Evolutionary conservation across 2,329 filamentous ascomycete species (phyloP), one percentile per base, ranked within the genome.

Genomic region (Phaeosphaeria sp.): DNA sequence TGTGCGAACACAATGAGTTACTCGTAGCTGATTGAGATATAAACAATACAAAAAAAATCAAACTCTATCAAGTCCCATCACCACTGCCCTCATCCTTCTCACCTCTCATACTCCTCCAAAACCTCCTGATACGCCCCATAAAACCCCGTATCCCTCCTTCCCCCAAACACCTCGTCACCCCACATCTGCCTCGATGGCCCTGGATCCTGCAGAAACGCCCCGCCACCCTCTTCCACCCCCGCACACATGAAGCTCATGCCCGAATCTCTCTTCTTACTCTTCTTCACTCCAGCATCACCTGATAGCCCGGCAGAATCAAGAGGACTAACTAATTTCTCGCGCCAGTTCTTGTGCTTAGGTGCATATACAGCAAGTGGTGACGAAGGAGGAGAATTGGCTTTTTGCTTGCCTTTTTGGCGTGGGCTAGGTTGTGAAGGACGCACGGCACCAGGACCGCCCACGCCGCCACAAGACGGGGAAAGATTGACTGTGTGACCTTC

Each of bases 231-330:
- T 11, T 51, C 47, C 27, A 70, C 5, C 6, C 70, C 70, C 52
- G 56, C 61, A 44, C 69, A 72, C 10, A 17, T 50, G 55, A 72
- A 72, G 49, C 67, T 71, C 17, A 52, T 49, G 50, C 64, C 65
- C 15, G 63, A 69, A 23, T 49, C 55, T 20, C 46, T 59, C 21
- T 13, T 36, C 30, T 15, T 36, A 36, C 60, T 57, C 50, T 62
- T 62, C 52, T 39, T 59, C 25, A 18, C 52, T 50, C 41, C 41
- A 18, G 11, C 41, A 43, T 21, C 41, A 9, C 41, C n/a, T 6
- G 7, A 7, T n/a, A 21, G 7, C 41, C 6, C 20, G 3, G 15
- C 41, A 21, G 6, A 6, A 3, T 18, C n/a, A 2, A 18, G 4
- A 15, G 63, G 36, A 46, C 46, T 49, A 25, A 52, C 30, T 20